Evolutionary conservation across 169 alveolate genomes (phyloP), one percentile per base, ranked within the genome.

Genomic region (Cystoisospora suis): DNA sequence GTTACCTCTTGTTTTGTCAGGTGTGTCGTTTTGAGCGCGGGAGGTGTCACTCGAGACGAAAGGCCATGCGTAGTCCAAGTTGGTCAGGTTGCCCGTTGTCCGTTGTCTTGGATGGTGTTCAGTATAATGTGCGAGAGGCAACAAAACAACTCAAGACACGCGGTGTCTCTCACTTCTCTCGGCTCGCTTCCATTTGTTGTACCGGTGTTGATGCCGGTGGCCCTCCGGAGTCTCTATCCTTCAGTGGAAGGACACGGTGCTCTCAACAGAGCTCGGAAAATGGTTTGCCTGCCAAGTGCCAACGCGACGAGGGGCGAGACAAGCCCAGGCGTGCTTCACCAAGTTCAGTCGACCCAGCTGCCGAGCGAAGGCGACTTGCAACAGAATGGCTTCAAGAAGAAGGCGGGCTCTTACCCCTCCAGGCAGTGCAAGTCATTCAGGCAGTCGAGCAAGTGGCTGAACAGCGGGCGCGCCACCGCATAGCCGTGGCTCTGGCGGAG

Each of bases 141-240:
- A 65, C 77, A 5, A 12, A 44, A 27, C n/a, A 65, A n/a, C 77
- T 65, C 45, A 65, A 65, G 44, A 15, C n/a, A 1, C 36, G 40
- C 44, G 77, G 77, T 44, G 34, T 65, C 40, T 65, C 77, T 15
- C 34, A 36, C 42, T 65, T 65, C 15, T 15, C 77, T 2, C 77
- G 77, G 20, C n/a, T 65, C 77, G 77, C 77, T 44, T 4, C 42
- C n/a, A 44, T 65, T 1, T 65, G 77, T 44, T 44, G n/a, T 23
- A 65, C 77, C 36, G 77, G 77, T n/a, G 77, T 65, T 36, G 77
- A 65, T n/a, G n/a, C 61, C n/a, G n/a, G n/a, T n/a, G n/a, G n/a
- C n/a, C n/a, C n/a, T n/a, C n/a, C n/a, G n/a, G n/a, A n/a, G n/a
- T n/a, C n/a, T n/a, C n/a, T n/a, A n/a, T n/a, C n/a, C n/a, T n/a